Conservation (phyloP, 768 basidiomycete genomes). For the Fibroporia radiculosa region DNA sequence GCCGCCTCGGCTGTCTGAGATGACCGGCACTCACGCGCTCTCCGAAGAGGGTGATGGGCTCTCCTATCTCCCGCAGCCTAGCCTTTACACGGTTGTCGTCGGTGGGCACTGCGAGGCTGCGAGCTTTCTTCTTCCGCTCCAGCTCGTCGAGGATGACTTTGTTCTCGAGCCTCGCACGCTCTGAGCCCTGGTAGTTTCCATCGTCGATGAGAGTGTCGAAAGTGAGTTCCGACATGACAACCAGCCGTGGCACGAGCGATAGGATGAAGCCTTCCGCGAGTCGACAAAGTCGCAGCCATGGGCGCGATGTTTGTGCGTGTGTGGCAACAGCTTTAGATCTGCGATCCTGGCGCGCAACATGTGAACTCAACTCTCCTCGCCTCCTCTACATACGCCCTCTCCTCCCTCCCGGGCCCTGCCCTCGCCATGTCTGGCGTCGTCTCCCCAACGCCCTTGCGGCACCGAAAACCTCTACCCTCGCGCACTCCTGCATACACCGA, state of each 20-base stretch:
- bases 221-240: constrained; percentile 63
- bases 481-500: constrained; percentile 4
- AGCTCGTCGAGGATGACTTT: constrained; percentile 88
- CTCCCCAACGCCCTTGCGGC: constrained; percentile 7
- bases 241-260: not conserved
- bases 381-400: not conserved
- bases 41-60: constrained; percentile 96
- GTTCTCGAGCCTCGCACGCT: constrained; percentile 73
- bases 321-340: constrained; percentile 6
- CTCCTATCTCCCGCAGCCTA: constrained; percentile 84
- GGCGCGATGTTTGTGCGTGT: not conserved
- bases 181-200: constrained; percentile 66
- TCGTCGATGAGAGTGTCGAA: constrained; percentile 73
- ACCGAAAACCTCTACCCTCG: constrained; percentile 2
- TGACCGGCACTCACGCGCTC: constrained; percentile 70
- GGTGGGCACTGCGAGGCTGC: constrained; percentile 91
- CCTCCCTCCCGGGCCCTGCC: not conserved
- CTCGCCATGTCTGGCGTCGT: constrained; percentile 13
- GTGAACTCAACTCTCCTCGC: not conserved
- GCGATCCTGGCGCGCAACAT: not conserved
- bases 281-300: not conserved
- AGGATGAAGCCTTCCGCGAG: not conserved
- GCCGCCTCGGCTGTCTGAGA: constrained; percentile 7
- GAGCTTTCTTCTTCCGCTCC: constrained; percentile 94
- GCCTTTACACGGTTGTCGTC: constrained; percentile 92